A percentile compares a stretch with the other conserved stretches of the same genome.
Evolutionary conservation across 2,329 filamentous ascomycete species (phyloP).

Genomic region (Bimuria novae-zelandiae): DNA sequence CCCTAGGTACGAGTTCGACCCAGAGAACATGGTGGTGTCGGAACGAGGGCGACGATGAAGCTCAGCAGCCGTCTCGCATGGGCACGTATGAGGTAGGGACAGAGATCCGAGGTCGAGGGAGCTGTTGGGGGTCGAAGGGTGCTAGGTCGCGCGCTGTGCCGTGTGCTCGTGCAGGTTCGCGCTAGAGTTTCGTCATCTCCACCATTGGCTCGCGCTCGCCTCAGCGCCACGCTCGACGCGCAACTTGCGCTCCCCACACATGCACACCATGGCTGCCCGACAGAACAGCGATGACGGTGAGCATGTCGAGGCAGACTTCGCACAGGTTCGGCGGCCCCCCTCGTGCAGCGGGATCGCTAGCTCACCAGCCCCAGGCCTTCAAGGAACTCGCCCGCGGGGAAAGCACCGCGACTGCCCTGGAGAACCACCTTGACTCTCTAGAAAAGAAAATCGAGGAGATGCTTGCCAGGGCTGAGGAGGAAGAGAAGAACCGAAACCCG

Average conservation of each 20-base stretch:
- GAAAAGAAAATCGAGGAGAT: conserved; percentile 61
- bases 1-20: conserved; percentile 83
- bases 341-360: neutral
- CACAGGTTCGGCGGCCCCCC: conserved; percentile 29
- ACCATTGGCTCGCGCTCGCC: conserved; percentile 19
- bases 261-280: conserved; percentile 35
- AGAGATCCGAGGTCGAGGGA: conserved; percentile 5
- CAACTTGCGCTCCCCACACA: conserved; percentile 15
- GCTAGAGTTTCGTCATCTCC: conserved; percentile 39
- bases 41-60: conserved; percentile 6
- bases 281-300: conserved; percentile 32
- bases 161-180: conserved; percentile 29
- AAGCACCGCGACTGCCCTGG: conserved; percentile 58
- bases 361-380: conserved; percentile 49
- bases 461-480: conserved; percentile 54
- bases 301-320: conserved; percentile 40
- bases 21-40: conserved; percentile 77
- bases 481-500: conserved; percentile 37
- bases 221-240: conserved; percentile 13
- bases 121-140: conserved; percentile 25
- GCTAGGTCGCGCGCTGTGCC: conserved; percentile 29
- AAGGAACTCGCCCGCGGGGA: conserved; percentile 60
- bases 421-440: conserved; percentile 58
- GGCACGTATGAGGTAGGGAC: conserved; percentile 4
- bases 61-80: conserved; percentile 8